Base-by-base conservation (phyloP, 108 stramenopile genomes). In the Cyclotella sp. region DNA sequence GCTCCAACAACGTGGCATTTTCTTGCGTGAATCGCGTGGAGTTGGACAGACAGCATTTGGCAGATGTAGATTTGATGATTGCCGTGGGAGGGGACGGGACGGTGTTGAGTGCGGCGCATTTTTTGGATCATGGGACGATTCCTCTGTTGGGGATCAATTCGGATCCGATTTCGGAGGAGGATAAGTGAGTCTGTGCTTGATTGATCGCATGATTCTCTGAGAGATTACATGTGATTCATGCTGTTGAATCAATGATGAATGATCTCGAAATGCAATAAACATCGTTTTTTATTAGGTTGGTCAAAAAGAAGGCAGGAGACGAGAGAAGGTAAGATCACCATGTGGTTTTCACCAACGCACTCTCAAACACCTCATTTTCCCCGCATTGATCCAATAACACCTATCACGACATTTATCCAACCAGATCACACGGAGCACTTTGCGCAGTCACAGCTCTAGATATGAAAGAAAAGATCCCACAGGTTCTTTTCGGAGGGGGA, bases 61-160 rank as follows among this genome's bases (percentile, higher is more conserved):
- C 91, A 9, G 90, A 96, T 84, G 86, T 93, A 19, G 98, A 98
- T 80, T 74, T 98, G 53, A 84, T 98, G 55, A 87, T 98, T 51
- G 91, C 98, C 5, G 95, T 98, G 27, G 98, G 98, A 3, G 98
- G 98, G 9, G 98, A 98, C 84, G 98, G 98, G 22, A 98, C 98
- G 0, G 96, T 95, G 4, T 82, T 98, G 43, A 90, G 88, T 54
- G 77, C 90, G 2, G 93, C 93, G 18, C 93, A 95, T 70, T 95
- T 95, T 86, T 77, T 95, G 57, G 93, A 95, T 85, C 89, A 92
- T 76, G 93, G 93, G 24, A 95, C 93, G 0, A 95, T 95, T 58
- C 93, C 93, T 0, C 55, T 95, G 55, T 60, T 95, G 21, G 93
- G 93, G 14, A 87, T 95, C 40, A 94, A 94, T 83, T 91, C 90